These are phyloP conservation scores for Pseudisothecium myosuroides DNA, from an alignment of 225 moss, liverwort and hornwort species.

Conservation along the genomic window DNA sequence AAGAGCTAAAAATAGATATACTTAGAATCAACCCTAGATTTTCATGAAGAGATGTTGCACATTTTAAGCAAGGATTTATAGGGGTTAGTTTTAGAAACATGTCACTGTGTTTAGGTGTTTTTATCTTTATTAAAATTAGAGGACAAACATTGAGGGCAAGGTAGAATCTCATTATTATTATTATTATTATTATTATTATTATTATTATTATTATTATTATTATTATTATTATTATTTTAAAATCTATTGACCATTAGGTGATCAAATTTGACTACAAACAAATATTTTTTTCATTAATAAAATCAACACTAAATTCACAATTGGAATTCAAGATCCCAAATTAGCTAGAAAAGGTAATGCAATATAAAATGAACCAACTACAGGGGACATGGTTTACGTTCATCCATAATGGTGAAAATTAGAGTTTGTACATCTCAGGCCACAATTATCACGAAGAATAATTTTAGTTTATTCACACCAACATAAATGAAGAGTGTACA, in stretches of 20 bases:
- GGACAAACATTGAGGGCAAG: accelerated
- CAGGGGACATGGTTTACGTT: accelerated
- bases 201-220: no score
- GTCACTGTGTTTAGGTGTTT: background rate
- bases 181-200: accelerated
- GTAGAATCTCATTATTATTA: no score
- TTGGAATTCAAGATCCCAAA: accelerated
- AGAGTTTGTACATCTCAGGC: accelerated
- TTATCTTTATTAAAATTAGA: accelerated
- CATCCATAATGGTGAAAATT: background rate
- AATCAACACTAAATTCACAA: background rate
- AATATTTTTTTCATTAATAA: no score
- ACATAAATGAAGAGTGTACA: no score
- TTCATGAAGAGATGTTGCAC: accelerated
- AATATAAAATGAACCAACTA: background rate
- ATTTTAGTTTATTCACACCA: background rate
- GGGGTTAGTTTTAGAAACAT: accelerated
- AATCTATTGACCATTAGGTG: background rate
- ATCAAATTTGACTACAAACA: background rate
- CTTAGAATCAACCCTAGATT: accelerated
- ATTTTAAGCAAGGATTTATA: background rate
- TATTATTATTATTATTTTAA: no score
- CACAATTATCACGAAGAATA: background rate
- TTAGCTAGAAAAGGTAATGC: background rate
- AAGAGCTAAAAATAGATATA: accelerated